Conservation (phyloP, 108 stramenopile genomes). For the Asterionellopsis glacialis region DNA sequence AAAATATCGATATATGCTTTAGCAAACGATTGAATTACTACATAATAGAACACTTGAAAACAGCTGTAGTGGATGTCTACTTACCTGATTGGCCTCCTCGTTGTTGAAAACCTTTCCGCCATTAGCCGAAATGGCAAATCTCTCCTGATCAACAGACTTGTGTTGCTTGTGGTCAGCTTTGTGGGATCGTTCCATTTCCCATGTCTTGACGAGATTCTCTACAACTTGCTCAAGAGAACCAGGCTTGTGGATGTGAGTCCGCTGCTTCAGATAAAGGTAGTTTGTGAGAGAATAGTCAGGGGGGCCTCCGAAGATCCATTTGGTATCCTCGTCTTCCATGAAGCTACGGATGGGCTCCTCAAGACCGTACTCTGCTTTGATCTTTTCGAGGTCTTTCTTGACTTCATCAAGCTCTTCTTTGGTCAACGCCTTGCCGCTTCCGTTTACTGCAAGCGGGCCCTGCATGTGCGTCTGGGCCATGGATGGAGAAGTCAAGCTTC, state of each 20-base stretch:
- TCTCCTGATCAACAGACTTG: constrained; percentile 22
- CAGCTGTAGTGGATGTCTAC: constrained; percentile 47
- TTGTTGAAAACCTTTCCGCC: constrained; percentile 36
- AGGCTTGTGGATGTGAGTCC: constrained; percentile 22
- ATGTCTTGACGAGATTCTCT: too few relatives aligned
- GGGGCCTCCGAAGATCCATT: constrained; percentile 24
- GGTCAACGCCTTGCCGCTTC: constrained; percentile 20
- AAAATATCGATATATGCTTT: too few relatives aligned
- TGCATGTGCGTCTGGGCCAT: constrained; percentile 17
- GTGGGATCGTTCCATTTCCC: too few relatives aligned
- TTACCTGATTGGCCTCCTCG: constrained; percentile 35
- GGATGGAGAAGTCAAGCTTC: too few relatives aligned
- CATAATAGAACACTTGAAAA: too few relatives aligned
- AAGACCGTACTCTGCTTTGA: constrained; percentile 25
- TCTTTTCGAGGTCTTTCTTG: constrained; percentile 17
- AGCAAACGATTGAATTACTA: too few relatives aligned
- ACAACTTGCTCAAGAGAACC: constrained; percentile 5
- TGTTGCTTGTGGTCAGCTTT: too few relatives aligned
- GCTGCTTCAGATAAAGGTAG: constrained; percentile 22
- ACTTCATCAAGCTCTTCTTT: constrained; percentile 19
- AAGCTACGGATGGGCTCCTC: too few relatives aligned
- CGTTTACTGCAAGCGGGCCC: constrained; percentile 17
- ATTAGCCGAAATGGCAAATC: constrained; percentile 32
- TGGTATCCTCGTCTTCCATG: constrained; percentile 14
- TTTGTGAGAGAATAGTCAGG: constrained; percentile 42